Evolutionary conservation across 192 early-diverging fungal genomes (phyloP), one percentile per base, ranked within the genome.

Genomic region (Blastocladiella britannica): DNA sequence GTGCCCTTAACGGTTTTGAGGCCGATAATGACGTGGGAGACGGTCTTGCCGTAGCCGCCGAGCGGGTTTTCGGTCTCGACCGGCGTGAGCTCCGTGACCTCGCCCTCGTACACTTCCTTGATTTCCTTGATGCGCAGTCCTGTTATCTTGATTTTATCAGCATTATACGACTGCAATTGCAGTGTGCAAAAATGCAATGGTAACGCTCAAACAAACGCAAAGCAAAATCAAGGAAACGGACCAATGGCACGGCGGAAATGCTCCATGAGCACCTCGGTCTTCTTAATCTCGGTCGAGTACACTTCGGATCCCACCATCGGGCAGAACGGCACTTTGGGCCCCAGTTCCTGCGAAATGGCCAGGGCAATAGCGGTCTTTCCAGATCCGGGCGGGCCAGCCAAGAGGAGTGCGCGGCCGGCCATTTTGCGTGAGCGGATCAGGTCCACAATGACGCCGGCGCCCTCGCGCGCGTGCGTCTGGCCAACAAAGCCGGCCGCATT

Each of bases 211-310:
- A 26, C 12, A 18, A 20, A 25, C 23, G 7, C 20, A 57, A 4
- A 26, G 26, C 52, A 5, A 43, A 43, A 25, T 61, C 28, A 26
- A 7, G 2, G 1, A 1, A 43, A 28, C 12, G n/a, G 60, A 83
- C 84, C 84, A 66, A 98, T 98, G 29, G 95, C 87, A 55, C 93
- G 73, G 51, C 95, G 79, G 71, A 98, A 96, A 78, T 90, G 94
- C 61, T 95, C 91, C 95, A 98, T 98, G 27, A 98, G 74, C n/a
- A 98, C 91, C 65, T 95, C 95, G 0, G 95, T 96, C 74, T 98
- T 98, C 66, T 98, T 98, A 54, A 98, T 87, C 68, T 98, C 95
- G 51, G 83, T 81, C 28, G 91, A 94, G 69, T 87, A 98, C 20
- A 96, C 95, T 67, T 98, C 92, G 69, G 85, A 88, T 43, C 95